Conservation (phyloP, 2,329 filamentous ascomycete species). For the Cercospora berteroae region DNA sequence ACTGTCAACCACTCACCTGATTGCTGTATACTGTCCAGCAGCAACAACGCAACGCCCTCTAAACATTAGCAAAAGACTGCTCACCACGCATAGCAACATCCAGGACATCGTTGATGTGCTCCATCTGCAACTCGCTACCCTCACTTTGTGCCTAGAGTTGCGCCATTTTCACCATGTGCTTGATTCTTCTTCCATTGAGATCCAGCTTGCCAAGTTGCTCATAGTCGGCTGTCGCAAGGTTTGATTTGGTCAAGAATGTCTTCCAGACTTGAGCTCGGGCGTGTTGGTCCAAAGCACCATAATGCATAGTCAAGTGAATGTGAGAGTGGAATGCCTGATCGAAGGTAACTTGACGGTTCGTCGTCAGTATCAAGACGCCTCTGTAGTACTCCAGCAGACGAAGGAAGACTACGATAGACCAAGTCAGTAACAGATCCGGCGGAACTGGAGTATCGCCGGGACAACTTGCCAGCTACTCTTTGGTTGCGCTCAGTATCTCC, state of each 20-base stretch:
- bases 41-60: too few species aligned
- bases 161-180: conserved; percentile 21
- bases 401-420: conserved; percentile 33
- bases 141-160: conserved; percentile 16
- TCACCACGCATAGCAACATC: conserved; percentile 13
- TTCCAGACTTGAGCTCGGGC: conserved; percentile 32
- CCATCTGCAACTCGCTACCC: conserved; percentile 10
- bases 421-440: background rate
- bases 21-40: too few species aligned
- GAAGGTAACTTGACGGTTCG: conserved; percentile 38
- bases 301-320: conserved; percentile 37
- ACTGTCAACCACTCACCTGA: too few species aligned
- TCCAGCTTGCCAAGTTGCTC: conserved; percentile 11
- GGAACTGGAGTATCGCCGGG: background rate
- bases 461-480: background rate
- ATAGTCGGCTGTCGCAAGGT: conserved; percentile 4
- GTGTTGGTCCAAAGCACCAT: conserved; percentile 31
- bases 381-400: conserved; percentile 40
- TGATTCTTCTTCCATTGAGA: conserved; percentile 18
- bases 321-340: conserved; percentile 39
- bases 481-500: background rate
- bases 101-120: conserved; percentile 7
- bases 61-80: too few species aligned
- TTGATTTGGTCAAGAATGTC: conserved; percentile 17
- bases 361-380: conserved; percentile 37